Percentiles rank a stretch among this genome's conserved stretches.
Evolutionary conservation across 306 rosid genomes (phyloP).

Genomic region (Carpinus viminea): DNA sequence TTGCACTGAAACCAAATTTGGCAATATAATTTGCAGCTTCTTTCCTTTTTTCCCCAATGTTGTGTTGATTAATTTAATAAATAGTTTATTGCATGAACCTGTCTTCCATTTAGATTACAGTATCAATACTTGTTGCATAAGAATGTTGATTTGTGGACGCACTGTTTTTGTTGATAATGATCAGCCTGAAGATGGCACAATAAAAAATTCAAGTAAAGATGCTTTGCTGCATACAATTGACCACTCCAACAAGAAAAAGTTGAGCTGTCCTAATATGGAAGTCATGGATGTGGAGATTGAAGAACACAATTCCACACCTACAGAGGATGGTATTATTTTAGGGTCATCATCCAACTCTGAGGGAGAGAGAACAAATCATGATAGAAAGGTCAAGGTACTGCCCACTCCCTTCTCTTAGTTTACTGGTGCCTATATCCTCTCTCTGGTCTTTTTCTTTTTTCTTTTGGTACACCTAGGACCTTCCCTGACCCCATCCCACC

Average conservation of each 20-base stretch:
- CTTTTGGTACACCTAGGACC: neutral
- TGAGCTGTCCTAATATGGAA: neutral
- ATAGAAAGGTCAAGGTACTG: constrained; percentile 21
- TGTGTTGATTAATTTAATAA: neutral
- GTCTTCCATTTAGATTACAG: neutral
- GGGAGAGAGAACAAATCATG: constrained; percentile 16
- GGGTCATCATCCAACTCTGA: constrained; percentile 19
- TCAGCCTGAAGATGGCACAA: constrained; percentile 21
- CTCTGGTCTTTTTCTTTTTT: constrained; percentile 1
- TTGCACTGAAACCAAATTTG: constrained; percentile 6
- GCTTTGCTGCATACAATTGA: neutral
- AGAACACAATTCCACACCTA: constrained; percentile 17
- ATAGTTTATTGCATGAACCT: neutral
- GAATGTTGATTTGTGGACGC: neutral
- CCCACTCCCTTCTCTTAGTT: constrained; percentile 12
- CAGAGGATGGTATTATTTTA: constrained; percentile 3
- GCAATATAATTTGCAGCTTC: neutral
- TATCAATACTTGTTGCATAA: neutral
- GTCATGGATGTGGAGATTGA: constrained; percentile 23
- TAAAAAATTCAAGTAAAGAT: neutral
- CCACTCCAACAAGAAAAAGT: constrained; percentile 24
- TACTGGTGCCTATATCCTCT: neutral
- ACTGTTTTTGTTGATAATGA: constrained; percentile 3
- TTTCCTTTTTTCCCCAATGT: neutral
- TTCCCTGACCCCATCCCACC: neutral